Evolutionary conservation across 2,329 filamentous ascomycete genomes (phyloP).

Genomic region (Venturia asperata): DNA sequence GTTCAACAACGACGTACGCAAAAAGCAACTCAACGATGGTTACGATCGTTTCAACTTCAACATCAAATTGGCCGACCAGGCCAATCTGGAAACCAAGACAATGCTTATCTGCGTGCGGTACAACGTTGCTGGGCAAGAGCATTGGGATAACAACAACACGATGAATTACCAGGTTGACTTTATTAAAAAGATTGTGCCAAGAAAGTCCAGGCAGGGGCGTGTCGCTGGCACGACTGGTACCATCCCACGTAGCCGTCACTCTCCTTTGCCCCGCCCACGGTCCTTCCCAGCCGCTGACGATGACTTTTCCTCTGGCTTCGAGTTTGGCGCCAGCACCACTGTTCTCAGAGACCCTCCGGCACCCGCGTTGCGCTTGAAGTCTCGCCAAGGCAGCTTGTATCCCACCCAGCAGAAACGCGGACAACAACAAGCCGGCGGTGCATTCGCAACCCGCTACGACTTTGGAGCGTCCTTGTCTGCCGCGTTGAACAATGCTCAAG

Average conservation of each 20-base stretch:
- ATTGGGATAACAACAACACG: slow-evolving; percentile 87
- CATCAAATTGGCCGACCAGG: slow-evolving; percentile 85
- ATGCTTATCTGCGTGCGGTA: slow-evolving; percentile 90
- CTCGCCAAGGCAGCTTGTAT: slow-evolving; percentile 48
- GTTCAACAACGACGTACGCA: slow-evolving; percentile 70
- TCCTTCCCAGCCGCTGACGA: slow-evolving; percentile 57
- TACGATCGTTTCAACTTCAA: slow-evolving; percentile 90
- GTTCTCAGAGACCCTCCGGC: slow-evolving; percentile 53
- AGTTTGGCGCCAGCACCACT: slow-evolving; percentile 35
- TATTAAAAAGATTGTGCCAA: slow-evolving; percentile 63
- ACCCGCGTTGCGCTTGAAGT: slow-evolving; percentile 61
- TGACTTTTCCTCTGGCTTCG: slow-evolving; percentile 56
- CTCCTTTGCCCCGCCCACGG: slow-evolving; percentile 38
- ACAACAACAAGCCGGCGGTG: slow-evolving; percentile 43
- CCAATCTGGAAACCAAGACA: slow-evolving; percentile 86
- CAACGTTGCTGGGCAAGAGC: slow-evolving; percentile 72
- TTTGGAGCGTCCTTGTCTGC: slow-evolving; percentile 87
- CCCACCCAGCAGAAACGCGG: slow-evolving; percentile 37
- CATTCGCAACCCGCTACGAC: slow-evolving; percentile 90
- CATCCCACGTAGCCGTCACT: slow-evolving; percentile 46
- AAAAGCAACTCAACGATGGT: slow-evolving; percentile 56
- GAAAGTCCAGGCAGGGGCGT: slow-evolving; percentile 36
- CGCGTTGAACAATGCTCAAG: slow-evolving; percentile 67
- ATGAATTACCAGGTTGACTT: slow-evolving; percentile 96
- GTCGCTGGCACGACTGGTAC: slow-evolving; percentile 29